These are phyloP conservation scores for Colletotrichum echinochloae DNA, from an alignment of 2,329 filamentous ascomycete species.

Conservation along the genomic window DNA sequence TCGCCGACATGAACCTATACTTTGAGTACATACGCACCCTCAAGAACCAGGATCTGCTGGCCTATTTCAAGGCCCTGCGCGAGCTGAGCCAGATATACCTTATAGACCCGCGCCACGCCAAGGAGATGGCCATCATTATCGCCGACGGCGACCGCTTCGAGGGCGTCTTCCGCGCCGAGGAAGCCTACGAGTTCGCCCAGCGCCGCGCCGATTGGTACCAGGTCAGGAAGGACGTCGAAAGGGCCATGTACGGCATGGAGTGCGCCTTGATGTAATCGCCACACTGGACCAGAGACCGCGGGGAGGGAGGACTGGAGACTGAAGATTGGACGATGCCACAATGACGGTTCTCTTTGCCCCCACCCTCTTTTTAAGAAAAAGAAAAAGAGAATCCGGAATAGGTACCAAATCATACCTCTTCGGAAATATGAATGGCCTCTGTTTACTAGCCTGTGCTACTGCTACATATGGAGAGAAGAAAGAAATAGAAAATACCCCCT, in stretches of 20 bases:
- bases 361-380: not conserved
- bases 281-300: not conserved
- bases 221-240: slow-evolving; percentile 89
- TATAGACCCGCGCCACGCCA: slow-evolving; percentile 86
- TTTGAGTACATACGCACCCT: slow-evolving; percentile 85
- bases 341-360: not conserved
- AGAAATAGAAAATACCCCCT: slow-evolving; percentile 28
- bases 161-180: slow-evolving; percentile 93
- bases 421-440: not conserved
- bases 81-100: slow-evolving; percentile 97
- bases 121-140: slow-evolving; percentile 95
- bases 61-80: slow-evolving; percentile 91
- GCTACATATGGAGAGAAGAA: not conserved
- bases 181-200: slow-evolving; percentile 98
- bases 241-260: slow-evolving; percentile 96
- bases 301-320: not conserved
- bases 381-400: too few species aligned
- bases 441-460: slow-evolving; percentile 20
- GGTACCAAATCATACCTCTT: slow-evolving; percentile 9
- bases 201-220: slow-evolving; percentile 94
- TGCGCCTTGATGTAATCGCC: slow-evolving; percentile 80
- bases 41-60: slow-evolving; percentile 83
- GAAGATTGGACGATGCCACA: not conserved
- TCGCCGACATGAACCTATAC: slow-evolving; percentile 97
- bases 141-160: slow-evolving; percentile 91